A percentile compares a stretch with the other conserved stretches of the same genome.
phyloP scores from a whole-genome alignment of 1,139 yeast genomes.

The Saccharomyces hybrid region DNA sequence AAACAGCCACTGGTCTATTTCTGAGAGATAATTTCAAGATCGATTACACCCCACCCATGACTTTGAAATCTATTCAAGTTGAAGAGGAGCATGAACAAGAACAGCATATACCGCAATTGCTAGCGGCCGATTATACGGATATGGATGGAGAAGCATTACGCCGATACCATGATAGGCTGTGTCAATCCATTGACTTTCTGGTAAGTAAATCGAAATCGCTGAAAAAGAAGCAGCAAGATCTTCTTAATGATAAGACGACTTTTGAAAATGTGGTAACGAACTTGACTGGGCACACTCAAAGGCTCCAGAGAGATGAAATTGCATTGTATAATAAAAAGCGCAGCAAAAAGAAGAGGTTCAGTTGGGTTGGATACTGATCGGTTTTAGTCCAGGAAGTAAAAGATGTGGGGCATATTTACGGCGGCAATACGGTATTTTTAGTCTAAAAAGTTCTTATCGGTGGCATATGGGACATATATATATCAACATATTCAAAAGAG shows the following conservation, averaged over 20 bases:
- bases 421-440: background rate
- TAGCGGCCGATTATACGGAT: constrained; percentile 6
- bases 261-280: constrained; percentile 30
- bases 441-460: background rate
- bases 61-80: constrained; percentile 12
- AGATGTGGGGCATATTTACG: background rate
- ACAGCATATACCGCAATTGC: constrained; percentile 15
- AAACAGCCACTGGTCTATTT: constrained; percentile 7
- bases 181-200: constrained; percentile 22
- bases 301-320: constrained; percentile 29
- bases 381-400: background rate
- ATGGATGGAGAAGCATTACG: constrained; percentile 8
- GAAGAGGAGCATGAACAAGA: constrained; percentile 15
- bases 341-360: constrained; percentile 16
- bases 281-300: constrained; percentile 31
- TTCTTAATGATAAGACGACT: constrained; percentile 25
- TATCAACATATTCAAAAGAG: background rate
- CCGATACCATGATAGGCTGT: constrained; percentile 23
- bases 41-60: constrained; percentile 15
- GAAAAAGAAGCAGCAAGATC: constrained; percentile 14
- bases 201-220: constrained; percentile 16
- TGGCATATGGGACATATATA: background rate
- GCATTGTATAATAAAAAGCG: constrained; percentile 26
- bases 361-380: constrained; percentile 17
- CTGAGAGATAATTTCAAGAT: constrained; percentile 18